phyloP scores from a whole-genome alignment of 768 basidiomycete genomes.

The Daedaleopsis nitida region DNA sequence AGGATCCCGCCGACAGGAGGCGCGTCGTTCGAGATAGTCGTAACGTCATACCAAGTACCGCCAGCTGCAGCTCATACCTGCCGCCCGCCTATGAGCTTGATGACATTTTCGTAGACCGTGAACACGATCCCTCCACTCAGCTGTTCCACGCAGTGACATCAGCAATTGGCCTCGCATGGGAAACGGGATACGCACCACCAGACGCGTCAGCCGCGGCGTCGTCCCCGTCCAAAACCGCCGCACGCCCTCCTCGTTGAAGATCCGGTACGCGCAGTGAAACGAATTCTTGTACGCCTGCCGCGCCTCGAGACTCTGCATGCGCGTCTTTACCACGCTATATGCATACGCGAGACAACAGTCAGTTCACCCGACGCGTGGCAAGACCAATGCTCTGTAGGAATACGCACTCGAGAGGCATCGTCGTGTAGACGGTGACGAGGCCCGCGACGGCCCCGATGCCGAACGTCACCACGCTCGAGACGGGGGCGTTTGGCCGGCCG shows the following conservation, averaged over 20 bases:
- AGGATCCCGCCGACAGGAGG: too few relatives aligned
- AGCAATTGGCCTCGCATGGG: neutral
- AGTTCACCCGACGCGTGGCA: neutral
- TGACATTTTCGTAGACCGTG: constrained; percentile 86
- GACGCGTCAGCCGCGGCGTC: constrained; percentile 81
- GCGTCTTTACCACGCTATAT: constrained; percentile 89
- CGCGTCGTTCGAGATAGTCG: too few relatives aligned
- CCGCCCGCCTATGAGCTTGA: constrained; percentile 47
- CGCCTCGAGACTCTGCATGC: constrained; percentile 94
- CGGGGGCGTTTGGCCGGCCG: constrained; percentile 75
- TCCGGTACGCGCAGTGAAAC: constrained; percentile 94
- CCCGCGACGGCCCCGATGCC: constrained; percentile 94
- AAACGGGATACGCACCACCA: constrained; percentile 62
- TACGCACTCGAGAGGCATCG: constrained; percentile 80
- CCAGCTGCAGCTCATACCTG: constrained; percentile 8
- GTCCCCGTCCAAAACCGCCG: constrained; percentile 96
- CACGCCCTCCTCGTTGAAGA: constrained; percentile 91
- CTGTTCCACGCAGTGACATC: constrained; percentile 39
- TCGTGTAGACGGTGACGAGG: constrained; percentile 90
- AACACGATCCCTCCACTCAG: constrained; percentile 93
- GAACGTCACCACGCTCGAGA: constrained; percentile 90
- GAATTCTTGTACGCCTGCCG: constrained; percentile 85
- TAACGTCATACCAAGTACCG: too few relatives aligned
- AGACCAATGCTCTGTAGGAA: neutral
- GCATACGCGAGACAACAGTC: neutral